These are phyloP conservation scores for Oryza rufipogon DNA, from an alignment of 176 grass and related monocot genomes.

Conservation along the genomic window DNA sequence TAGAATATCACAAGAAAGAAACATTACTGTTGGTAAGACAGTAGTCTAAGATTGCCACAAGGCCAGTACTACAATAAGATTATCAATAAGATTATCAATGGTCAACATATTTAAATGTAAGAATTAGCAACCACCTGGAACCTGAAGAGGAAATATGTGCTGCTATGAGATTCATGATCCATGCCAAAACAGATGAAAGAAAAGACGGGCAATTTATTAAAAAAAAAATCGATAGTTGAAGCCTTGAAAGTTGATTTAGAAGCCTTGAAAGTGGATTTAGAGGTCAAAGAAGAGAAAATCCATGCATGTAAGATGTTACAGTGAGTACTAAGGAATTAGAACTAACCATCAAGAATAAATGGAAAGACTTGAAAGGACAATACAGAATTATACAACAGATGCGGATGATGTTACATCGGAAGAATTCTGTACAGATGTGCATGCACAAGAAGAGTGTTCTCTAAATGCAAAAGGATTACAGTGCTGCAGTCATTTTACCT, in stretches of 20 bases:
- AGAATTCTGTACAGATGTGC: not conserved
- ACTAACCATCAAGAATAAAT: not conserved
- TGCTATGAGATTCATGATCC: not conserved
- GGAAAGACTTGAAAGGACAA: not conserved
- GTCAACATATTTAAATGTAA: not conserved
- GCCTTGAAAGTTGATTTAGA: too few relatives aligned
- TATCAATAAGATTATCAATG: not conserved
- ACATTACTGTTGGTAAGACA: not conserved
- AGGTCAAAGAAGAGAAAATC: not conserved
- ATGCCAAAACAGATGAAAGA: not conserved
- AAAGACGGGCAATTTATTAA: not conserved
- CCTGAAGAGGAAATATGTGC: not conserved
- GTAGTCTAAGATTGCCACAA: too few relatives aligned
- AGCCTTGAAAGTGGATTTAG: too few relatives aligned
- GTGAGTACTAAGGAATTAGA: not conserved
- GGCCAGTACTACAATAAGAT: not conserved
- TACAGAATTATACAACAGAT: not conserved
- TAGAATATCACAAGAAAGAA: slow-evolving; percentile 48
- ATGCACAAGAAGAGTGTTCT: not conserved
- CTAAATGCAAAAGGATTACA: slow-evolving; percentile 10
- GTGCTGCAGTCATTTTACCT: not conserved
- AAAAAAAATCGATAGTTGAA: not conserved
- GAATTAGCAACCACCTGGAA: not conserved
- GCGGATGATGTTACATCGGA: not conserved
- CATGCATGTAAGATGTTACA: not conserved